These are phyloP conservation scores for Mycena vulgaris DNA, from an alignment of 768 basidiomycete genomes.

Conservation along the genomic window DNA sequence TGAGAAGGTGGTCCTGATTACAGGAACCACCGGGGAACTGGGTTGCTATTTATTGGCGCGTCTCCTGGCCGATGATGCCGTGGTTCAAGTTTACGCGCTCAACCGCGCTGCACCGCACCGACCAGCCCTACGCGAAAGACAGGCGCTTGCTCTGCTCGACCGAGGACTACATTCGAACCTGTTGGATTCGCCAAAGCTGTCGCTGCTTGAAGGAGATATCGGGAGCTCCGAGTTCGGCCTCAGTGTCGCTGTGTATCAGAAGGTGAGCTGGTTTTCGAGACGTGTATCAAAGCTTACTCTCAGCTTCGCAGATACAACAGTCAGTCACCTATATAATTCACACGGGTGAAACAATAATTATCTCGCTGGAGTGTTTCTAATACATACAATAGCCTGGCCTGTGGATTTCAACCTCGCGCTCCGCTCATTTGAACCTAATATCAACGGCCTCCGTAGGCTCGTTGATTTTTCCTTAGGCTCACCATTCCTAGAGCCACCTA, in stretches of 20 bases:
- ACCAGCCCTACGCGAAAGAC: constrained; percentile 41
- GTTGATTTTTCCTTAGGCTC: constrained; percentile 55
- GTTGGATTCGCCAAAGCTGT: constrained; percentile 47
- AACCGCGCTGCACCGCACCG: constrained; percentile 42
- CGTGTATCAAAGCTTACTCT: background rate
- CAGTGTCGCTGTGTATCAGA: constrained; percentile 34
- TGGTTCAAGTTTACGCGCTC: constrained; percentile 47
- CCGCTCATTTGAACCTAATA: constrained; percentile 47
- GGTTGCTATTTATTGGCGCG: constrained; percentile 47
- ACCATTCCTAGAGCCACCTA: constrained; percentile 43
- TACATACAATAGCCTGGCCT: constrained; percentile 45
- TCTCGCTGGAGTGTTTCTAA: background rate
- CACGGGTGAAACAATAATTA: constrained; percentile 42
- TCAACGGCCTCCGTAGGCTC: constrained; percentile 49
- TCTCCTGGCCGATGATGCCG: constrained; percentile 36
- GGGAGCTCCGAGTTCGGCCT: constrained; percentile 45
- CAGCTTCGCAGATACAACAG: constrained; percentile 44
- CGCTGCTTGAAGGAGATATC: constrained; percentile 50
- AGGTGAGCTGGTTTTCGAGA: constrained; percentile 9
- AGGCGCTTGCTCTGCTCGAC: constrained; percentile 44
- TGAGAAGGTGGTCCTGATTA: constrained; percentile 46
- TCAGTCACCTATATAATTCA: constrained; percentile 56
- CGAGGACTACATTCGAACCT: constrained; percentile 50
- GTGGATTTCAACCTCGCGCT: constrained; percentile 53
- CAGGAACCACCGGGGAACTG: constrained; percentile 53